Conservation (phyloP, 2,329 filamentous ascomycete species). For the Botrytis elliptica region DNA sequence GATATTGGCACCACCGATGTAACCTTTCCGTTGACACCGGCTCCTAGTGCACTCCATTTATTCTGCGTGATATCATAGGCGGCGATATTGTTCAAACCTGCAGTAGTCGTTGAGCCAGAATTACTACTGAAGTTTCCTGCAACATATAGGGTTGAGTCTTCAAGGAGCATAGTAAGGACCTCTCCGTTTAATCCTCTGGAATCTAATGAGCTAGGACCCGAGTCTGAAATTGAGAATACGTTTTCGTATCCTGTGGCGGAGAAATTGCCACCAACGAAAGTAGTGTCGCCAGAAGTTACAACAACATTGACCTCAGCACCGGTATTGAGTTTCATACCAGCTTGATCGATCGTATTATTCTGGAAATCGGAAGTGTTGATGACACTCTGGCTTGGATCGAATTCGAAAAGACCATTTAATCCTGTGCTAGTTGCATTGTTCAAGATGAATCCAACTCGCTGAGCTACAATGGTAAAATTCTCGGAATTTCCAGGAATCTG, state of each 20-base stretch:
- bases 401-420: slow-evolving; percentile 89
- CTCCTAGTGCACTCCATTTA: slow-evolving; percentile 76
- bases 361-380: slow-evolving; percentile 63
- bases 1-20: slow-evolving; percentile 70
- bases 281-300: slow-evolving; percentile 59
- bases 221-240: slow-evolving; percentile 69
- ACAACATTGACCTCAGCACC: slow-evolving; percentile 70
- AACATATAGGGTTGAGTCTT: slow-evolving; percentile 67
- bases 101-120: slow-evolving; percentile 58
- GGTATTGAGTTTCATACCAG: slow-evolving; percentile 66
- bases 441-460: slow-evolving; percentile 75
- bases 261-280: slow-evolving; percentile 85
- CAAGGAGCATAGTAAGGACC: slow-evolving; percentile 69
- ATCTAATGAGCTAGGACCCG: slow-evolving; percentile 59
- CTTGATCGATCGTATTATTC: slow-evolving; percentile 71
- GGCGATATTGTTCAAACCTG: slow-evolving; percentile 73
- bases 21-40: slow-evolving; percentile 80
- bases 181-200: slow-evolving; percentile 76
- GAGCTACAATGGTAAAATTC: slow-evolving; percentile 79
- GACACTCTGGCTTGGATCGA: slow-evolving; percentile 62
- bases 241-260: slow-evolving; percentile 66
- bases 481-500: slow-evolving; percentile 55
- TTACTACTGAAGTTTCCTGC: slow-evolving; percentile 77
- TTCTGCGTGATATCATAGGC: slow-evolving; percentile 68
- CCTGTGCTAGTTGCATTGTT: slow-evolving; percentile 68